Percentiles rank a stretch among this genome's conserved stretches.
phyloP scores from a whole-genome alignment of 2,329 filamentous ascomycete species.

The Cladophialophora exuberans region DNA sequence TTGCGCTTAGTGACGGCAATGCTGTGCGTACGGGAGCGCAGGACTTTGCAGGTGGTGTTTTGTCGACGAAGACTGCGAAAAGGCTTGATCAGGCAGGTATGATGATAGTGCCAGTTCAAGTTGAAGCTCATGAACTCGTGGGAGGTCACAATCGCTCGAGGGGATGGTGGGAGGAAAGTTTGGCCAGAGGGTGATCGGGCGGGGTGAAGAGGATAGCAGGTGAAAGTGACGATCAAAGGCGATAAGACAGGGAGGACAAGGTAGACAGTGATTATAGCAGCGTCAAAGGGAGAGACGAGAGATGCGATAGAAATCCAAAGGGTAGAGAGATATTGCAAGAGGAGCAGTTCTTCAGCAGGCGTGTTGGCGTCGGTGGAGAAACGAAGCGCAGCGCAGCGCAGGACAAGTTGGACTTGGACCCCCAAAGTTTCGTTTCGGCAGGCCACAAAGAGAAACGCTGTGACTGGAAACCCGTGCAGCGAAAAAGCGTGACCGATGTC shows the following conservation, averaged over 20 bases:
- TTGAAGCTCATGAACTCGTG: neutral
- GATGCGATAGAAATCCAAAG: neutral
- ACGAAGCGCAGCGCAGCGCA: conserved; percentile 13
- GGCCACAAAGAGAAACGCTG: conserved; percentile 10
- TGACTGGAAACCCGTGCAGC: conserved; percentile 6
- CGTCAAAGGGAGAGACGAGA: neutral
- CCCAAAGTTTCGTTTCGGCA: neutral
- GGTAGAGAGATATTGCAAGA: neutral
- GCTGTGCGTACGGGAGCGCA: conserved; percentile 10
- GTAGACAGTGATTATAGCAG: neutral
- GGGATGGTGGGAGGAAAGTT: conserved; percentile 2
- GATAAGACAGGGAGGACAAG: neutral
- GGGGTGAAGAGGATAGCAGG: neutral
- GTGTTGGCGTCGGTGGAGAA: conserved; percentile 27
- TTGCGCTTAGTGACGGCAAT: conserved; percentile 8
- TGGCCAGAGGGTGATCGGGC: neutral
- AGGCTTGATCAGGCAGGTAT: neutral
- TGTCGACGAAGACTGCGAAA: neutral
- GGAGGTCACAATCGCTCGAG: neutral
- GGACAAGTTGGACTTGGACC: no score
- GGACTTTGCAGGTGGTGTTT: no score
- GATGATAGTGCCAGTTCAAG: no score
- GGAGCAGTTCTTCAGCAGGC: conserved; percentile 11
- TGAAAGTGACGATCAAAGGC: neutral
- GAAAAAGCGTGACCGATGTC: conserved; percentile 5